Percentiles rank a stretch among this genome's conserved stretches.
phyloP scores from a whole-genome alignment of 2,329 filamentous ascomycete species.

The Ophiosphaerella herpotricha region DNA sequence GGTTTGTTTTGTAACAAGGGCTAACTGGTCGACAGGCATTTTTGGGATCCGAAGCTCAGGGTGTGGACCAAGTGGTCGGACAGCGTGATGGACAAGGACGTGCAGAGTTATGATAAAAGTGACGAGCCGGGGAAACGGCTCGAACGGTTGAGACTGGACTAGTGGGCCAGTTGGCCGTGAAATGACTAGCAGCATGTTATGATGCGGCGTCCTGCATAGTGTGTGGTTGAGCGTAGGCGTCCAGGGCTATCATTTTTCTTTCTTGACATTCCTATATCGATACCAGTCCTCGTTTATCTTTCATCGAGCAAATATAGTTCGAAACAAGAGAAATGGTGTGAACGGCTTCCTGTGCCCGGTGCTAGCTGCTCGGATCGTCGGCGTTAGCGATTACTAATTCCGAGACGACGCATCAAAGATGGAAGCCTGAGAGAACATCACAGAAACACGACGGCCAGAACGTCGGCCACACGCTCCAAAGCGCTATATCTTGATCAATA shows the following conservation, averaged over 20 bases:
- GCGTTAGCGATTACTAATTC: conserved; percentile 41
- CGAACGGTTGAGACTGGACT: conserved; percentile 20
- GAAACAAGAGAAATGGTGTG: not conserved
- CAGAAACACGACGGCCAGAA: conserved; percentile 25
- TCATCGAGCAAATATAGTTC: not conserved
- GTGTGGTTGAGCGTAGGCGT: not conserved
- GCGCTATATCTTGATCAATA: conserved; percentile 34
- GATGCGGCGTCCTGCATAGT: not conserved
- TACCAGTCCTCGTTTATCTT: conserved; percentile 14
- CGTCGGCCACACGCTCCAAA: conserved; percentile 27
- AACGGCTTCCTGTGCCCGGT: not conserved
- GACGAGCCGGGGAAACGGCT: conserved; percentile 9
- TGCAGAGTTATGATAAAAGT: conserved; percentile 16
- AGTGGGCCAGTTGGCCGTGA: conserved; percentile 25
- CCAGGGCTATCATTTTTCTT: not conserved
- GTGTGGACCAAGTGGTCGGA: conserved; percentile 60
- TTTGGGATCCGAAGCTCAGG: conserved; percentile 62
- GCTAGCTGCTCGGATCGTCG: not conserved
- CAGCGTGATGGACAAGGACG: conserved; percentile 17
- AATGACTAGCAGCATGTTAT: not conserved
- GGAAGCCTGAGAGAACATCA: conserved; percentile 45
- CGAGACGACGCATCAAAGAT: conserved; percentile 31
- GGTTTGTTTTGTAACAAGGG: not conserved
- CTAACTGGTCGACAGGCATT: conserved; percentile 55
- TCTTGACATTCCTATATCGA: conserved; percentile 21